Conservation (phyloP, 2,329 filamentous ascomycete genomes). For the Pyrenophora tritici-repentis region DNA sequence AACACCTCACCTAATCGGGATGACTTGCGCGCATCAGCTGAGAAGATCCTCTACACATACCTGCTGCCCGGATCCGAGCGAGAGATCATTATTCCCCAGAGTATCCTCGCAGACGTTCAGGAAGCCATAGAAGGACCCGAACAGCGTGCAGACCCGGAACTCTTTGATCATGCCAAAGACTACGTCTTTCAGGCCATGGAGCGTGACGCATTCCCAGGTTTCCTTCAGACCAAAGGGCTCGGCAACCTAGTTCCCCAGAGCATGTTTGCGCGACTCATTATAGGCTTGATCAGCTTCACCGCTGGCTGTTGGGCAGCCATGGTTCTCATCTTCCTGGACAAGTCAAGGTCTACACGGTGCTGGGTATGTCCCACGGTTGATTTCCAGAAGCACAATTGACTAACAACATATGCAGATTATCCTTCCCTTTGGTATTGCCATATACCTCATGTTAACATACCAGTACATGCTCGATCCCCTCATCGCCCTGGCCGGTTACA, state of each 20-base stretch:
- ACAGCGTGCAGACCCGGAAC: slow-evolving; percentile 91
- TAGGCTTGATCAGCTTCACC: slow-evolving; percentile 86
- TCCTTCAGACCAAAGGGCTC: slow-evolving; percentile 90
- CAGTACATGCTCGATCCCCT: slow-evolving; percentile 95
- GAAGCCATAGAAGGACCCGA: slow-evolving; percentile 81
- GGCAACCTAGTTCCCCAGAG: slow-evolving; percentile 94
- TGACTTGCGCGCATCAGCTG: slow-evolving; percentile 89
- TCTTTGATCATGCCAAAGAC: slow-evolving; percentile 97
- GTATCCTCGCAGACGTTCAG: slow-evolving; percentile 84
- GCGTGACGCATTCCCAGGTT: slow-evolving; percentile 96
- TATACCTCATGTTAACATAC: slow-evolving; percentile 76
- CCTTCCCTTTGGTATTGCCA: slow-evolving; percentile 86
- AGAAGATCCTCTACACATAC: slow-evolving; percentile 99
- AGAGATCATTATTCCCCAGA: slow-evolving; percentile 89
- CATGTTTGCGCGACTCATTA: slow-evolving; percentile 80
- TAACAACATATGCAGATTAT: slow-evolving; percentile 62
- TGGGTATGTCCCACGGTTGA: slow-evolving; percentile 68
- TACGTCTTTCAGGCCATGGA: slow-evolving; percentile 99
- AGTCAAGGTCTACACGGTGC: slow-evolving; percentile 72
- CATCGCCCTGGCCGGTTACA: slow-evolving; percentile 84
- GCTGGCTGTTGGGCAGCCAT: slow-evolving; percentile 94
- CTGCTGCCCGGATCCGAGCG: slow-evolving; percentile 92
- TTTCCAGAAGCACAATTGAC: neutral
- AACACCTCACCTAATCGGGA: slow-evolving; percentile 57
- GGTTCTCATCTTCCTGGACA: slow-evolving; percentile 87